Evolutionary conservation across 805 yeast species (phyloP), one percentile per base, ranked within the genome.

Genomic region (Metschnikowia anglica): DNA sequence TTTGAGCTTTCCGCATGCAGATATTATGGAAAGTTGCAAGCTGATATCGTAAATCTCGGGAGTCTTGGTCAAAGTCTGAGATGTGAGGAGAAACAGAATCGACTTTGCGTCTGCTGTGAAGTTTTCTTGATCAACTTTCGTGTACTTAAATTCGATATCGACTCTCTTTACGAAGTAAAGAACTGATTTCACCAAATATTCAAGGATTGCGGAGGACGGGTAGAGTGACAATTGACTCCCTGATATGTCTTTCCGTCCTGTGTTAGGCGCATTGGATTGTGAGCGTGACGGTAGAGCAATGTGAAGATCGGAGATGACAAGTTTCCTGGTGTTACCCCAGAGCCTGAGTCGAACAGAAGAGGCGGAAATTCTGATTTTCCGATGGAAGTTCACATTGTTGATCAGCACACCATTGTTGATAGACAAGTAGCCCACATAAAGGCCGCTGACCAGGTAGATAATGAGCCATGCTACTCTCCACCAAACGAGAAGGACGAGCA

Each of bases 321-420:
- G 28, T 53, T 50, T 59, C 31, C 63, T 48, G 15, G 65, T 47
- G 37, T 63, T 66, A 5, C 74, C 73, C 74, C 74, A 70, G 15
- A 68, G 54, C 28, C 68, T 50, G 24, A 69, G 49, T 17, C 70
- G 47, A 2, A 67, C 33, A 11, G 65, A 56, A 9, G 52, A 46
- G 5, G 64, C 34, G 3, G 41, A 19, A 1, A 69, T 12, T 13
- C 36, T 18, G n/a, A 41, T n/a, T 20, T 34, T 38, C 17, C 51
- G 43, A 9, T 39, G 39, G 40, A 62, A 39, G 4, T 55, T 37
- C 18, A 70, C 49, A 3, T 61, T 53, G 46, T 68, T 66, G 48
- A 68, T 52, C 64, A 56, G 64, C 2, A 70, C 40, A 9, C 75
- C 74, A 47, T 69, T 69, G 49, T 63, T 66, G 28, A 70, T 55